Conservation (phyloP, 306 rosid species). For the Fagus sylvatica region DNA sequence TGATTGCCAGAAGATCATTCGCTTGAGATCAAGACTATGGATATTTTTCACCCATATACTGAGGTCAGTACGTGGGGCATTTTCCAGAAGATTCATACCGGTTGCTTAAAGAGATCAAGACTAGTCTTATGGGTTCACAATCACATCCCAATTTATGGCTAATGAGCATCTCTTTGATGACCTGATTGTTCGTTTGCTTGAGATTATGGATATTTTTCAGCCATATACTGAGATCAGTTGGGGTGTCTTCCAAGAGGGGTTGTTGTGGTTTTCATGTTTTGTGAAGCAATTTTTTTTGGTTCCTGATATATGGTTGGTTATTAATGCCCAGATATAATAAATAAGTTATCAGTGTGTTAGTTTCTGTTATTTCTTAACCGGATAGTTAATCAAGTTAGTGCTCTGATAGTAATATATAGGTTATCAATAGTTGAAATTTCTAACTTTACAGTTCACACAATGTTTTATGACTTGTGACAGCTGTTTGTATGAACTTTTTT, state of each 20-base stretch:
- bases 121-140: neutral
- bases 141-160: neutral
- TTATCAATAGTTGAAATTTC: neutral
- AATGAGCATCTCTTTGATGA: neutral
- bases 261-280: neutral
- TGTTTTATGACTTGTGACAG: neutral
- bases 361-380: neutral
- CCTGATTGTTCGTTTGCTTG: neutral
- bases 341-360: neutral
- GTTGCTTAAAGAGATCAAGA: neutral
- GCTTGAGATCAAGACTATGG: too few relatives aligned
- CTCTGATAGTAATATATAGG: neutral
- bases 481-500: neutral
- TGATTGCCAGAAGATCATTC: too few relatives aligned
- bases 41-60: neutral
- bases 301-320: neutral
- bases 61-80: neutral
- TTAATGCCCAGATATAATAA: neutral
- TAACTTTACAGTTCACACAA: neutral
- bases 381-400: neutral
- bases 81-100: conserved; percentile 6
- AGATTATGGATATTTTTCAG: neutral
- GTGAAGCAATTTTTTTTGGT: neutral
- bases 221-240: neutral
- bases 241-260: neutral